A percentile compares a stretch with the other conserved stretches of the same genome.
These are phyloP conservation scores for Ascochyta lentis DNA, from an alignment of 2,329 filamentous ascomycete species.

Conservation along the genomic window DNA sequence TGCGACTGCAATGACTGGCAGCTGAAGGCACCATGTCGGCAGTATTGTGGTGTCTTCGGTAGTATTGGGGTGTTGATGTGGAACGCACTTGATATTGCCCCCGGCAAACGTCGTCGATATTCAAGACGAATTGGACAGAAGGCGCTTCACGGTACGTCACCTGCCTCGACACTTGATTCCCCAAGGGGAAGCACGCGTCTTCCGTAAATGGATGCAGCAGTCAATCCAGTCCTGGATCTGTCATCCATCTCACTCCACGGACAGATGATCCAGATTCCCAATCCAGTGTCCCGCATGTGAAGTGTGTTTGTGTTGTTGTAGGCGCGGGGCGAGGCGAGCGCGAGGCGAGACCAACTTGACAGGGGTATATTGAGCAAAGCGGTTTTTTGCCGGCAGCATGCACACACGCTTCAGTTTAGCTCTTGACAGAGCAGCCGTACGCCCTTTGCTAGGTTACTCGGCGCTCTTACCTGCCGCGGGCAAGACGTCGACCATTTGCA, in stretches of 20 bases:
- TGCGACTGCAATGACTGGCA: slow-evolving; percentile 10
- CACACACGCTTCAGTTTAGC: slow-evolving; percentile 6
- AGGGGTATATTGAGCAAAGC: neutral
- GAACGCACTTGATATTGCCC: neutral
- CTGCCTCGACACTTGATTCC: neutral
- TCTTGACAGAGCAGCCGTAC: neutral
- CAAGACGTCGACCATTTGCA: slow-evolving; percentile 1
- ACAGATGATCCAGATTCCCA: neutral
- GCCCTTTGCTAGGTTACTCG: neutral
- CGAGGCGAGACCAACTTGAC: slow-evolving; percentile 1
- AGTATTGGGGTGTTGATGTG: slow-evolving; percentile 1
- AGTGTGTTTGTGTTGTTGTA: slow-evolving; percentile 1
- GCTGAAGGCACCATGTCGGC: slow-evolving; percentile 4
- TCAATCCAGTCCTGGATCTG: neutral
- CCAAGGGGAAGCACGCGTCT: neutral
- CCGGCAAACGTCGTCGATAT: neutral
- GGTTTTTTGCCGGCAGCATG: neutral
- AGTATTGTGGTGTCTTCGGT: slow-evolving; percentile 3
- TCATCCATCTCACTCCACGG: neutral
- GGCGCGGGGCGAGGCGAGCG: neutral
- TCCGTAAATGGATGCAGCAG: neutral
- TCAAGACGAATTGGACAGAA: neutral
- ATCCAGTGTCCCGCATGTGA: neutral
- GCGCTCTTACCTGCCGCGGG: slow-evolving; percentile 1
- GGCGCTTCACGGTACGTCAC: neutral